Evolutionary conservation across 78 protist genomes (phyloP), one percentile per base, ranked within the genome.

Genomic region (Dictyostelium firmibasis): DNA sequence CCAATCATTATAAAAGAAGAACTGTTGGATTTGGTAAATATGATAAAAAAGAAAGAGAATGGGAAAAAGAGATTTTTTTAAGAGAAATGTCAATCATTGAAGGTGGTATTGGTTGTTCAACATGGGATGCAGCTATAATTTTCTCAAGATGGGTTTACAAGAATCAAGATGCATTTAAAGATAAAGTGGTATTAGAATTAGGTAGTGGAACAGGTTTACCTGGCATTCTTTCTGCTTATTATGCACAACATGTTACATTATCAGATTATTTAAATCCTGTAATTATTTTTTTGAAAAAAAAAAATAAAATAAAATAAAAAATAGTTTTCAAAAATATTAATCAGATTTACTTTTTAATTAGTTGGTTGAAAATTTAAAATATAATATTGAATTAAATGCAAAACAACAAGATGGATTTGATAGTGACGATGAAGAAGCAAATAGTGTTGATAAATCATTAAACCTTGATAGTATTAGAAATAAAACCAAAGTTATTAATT

Each of bases 111-210:
- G 98, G 98, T 1, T 97, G 98, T 94, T 97, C 98, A 16, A 62
- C 97, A 20, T 97, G 98, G 98, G 98, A 97, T 75, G 98, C 98
- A 14, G 97, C 98, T 18, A 93, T 97, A 18, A 82, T 97, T 20
- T 60, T 97, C 7, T 84, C 98, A 25, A 76, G 98, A 44, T 97
- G 96, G 96, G 81, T 97, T 6, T 96, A 78, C 57, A 85, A 92
- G 44, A 97, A 97, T 53, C 36, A 36, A 29, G 53, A 23, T 27
- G 81, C 85, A n/a, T 97, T 97, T 75, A 57, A 41, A 16, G 96
- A 83, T 27, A 57, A 86, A 60, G 47, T 14, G 0, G 97, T 97
- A 5, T 53, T 81, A 57, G 97, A 97, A 91, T 84, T 97, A 18
- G 98, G 98, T 41, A 86, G 95, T 36, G 98, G 98, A 69, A 86